phyloP scores from a whole-genome alignment of 495 filamentous ascomycete genomes.

The Tuber aestivum region DNA sequence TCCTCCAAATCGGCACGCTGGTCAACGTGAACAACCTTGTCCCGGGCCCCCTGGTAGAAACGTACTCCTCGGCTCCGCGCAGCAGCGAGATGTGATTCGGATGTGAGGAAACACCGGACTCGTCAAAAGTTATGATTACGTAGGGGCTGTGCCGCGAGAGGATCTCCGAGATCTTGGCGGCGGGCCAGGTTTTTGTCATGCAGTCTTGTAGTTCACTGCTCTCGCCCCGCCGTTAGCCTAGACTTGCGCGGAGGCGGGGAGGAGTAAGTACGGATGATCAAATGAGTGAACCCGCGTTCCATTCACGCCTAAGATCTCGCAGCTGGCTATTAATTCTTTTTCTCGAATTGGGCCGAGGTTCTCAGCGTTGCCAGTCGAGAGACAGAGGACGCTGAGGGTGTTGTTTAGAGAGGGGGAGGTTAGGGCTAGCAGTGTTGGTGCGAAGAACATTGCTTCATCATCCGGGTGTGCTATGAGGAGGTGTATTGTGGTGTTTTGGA shows the following conservation, averaged over 20 bases:
- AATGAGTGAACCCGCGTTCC: slow-evolving; percentile 38
- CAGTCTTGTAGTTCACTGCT: slow-evolving; percentile 71
- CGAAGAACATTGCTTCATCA: slow-evolving; percentile 99
- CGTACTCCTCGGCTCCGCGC: slow-evolving; percentile 68
- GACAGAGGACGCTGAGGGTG: slow-evolving; percentile 85
- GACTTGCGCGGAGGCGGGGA: neutral
- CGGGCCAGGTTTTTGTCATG: slow-evolving; percentile 70
- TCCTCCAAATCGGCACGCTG: slow-evolving; percentile 61
- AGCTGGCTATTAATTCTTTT: slow-evolving; percentile 74
- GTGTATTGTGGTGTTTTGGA: slow-evolving; percentile 61
- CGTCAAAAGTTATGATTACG: slow-evolving; percentile 82
- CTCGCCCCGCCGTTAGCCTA: slow-evolving; percentile 7
- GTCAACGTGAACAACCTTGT: slow-evolving; percentile 75
- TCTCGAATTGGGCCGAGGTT: slow-evolving; percentile 76
- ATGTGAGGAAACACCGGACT: slow-evolving; percentile 69
- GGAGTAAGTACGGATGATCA: slow-evolving; percentile 4
- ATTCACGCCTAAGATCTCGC: slow-evolving; percentile 58
- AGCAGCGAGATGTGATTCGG: slow-evolving; percentile 87
- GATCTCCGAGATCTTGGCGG: slow-evolving; percentile 60
- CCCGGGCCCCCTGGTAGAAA: slow-evolving; percentile 56
- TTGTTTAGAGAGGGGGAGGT: slow-evolving; percentile 69
- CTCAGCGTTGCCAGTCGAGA: slow-evolving; percentile 70
- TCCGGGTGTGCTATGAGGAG: slow-evolving; percentile 95
- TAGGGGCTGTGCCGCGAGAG: slow-evolving; percentile 68
- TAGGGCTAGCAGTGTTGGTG: slow-evolving; percentile 75